These are phyloP conservation scores for Litchi chinensis DNA, from an alignment of 345 rosid genomes.

Conservation along the genomic window DNA sequence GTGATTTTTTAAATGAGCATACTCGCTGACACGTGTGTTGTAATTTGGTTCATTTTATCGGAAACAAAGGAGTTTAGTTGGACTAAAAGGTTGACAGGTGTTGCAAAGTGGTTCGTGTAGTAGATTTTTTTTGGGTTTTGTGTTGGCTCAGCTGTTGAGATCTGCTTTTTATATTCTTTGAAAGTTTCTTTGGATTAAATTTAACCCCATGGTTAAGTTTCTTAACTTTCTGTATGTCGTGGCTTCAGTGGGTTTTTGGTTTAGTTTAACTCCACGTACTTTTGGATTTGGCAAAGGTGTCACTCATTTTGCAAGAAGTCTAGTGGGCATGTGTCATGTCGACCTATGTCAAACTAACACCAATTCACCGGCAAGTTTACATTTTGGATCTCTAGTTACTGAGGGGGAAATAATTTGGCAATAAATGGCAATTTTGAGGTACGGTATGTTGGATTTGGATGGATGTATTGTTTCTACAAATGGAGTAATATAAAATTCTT, in stretches of 20 bases:
- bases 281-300: slow-evolving; percentile 1
- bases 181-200: neutral
- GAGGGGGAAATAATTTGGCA: neutral
- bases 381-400: neutral
- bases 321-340: neutral
- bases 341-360: neutral
- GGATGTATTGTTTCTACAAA: no score
- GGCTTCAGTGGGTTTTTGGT: no score
- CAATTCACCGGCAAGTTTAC: neutral
- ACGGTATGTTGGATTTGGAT: neutral
- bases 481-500: neutral
- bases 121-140: neutral
- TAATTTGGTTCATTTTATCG: neutral
- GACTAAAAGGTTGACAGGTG: slow-evolving; percentile 8
- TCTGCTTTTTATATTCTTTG: neutral
- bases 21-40: slow-evolving; percentile 2
- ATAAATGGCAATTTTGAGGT: neutral
- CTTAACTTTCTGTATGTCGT: no score
- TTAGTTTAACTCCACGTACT: neutral
- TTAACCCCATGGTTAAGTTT: neutral
- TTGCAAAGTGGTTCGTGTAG: neutral
- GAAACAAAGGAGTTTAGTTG: neutral
- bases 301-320: neutral
- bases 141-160: neutral
- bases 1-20: neutral